These are phyloP conservation scores for Scenedesmus sp. DNA, from an alignment of 163 green algal genomes.

Conservation along the genomic window DNA sequence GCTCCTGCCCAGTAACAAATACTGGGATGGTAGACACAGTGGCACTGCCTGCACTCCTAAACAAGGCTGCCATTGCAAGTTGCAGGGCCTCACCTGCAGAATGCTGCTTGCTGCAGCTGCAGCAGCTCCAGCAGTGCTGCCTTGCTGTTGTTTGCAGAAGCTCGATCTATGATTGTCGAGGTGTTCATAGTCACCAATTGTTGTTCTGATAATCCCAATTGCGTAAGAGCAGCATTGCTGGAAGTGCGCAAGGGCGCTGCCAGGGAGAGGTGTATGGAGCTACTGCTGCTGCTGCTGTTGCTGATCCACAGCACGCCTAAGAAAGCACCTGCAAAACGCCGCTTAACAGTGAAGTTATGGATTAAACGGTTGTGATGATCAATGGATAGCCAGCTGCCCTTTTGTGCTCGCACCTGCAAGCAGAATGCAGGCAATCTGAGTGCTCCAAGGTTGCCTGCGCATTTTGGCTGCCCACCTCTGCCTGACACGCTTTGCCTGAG, in stretches of 20 bases:
- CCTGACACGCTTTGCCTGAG: background rate
- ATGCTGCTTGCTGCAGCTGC: background rate
- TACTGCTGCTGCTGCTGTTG: background rate
- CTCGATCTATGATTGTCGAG: background rate
- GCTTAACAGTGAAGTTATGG: background rate
- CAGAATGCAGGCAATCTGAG: background rate
- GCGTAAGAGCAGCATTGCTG: background rate
- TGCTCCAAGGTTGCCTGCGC: background rate
- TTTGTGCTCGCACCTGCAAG: background rate
- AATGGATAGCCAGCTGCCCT: background rate
- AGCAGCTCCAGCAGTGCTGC: background rate
- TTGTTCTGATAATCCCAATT: background rate
- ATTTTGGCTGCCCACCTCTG: background rate
- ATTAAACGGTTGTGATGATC: background rate
- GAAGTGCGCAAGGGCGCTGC: background rate
- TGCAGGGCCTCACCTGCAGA: background rate
- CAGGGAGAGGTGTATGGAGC: background rate
- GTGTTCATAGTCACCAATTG: background rate
- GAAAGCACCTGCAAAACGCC: background rate
- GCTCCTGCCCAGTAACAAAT: too few species aligned
- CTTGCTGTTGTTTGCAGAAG: background rate
- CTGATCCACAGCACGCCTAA: background rate
- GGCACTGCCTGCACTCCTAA: too few species aligned
- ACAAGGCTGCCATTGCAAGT: background rate
- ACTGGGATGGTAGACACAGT: background rate